phyloP scores from a whole-genome alignment of 2,329 filamentous ascomycete genomes.

The Stemphylium beticola region DNA sequence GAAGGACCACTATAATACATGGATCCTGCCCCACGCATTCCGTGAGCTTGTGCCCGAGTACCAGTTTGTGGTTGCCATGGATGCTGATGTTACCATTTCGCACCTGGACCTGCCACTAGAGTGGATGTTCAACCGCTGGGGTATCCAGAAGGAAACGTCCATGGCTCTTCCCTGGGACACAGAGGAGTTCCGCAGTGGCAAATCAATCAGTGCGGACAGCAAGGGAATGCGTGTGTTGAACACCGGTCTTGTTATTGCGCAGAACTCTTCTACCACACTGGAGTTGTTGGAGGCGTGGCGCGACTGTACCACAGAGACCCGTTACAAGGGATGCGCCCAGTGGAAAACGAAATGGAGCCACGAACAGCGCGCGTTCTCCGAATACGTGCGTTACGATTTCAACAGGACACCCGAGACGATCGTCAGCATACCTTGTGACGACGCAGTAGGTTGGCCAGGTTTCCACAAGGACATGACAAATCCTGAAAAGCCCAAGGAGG shows the following conservation, averaged over 20 bases:
- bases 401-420: slow-evolving; percentile 32
- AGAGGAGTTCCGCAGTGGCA: slow-evolving; percentile 11
- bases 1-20: slow-evolving; percentile 48
- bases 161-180: slow-evolving; percentile 52
- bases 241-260: slow-evolving; percentile 50
- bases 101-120: slow-evolving; percentile 55
- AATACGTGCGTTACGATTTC: slow-evolving; percentile 45
- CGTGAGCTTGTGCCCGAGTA: slow-evolving; percentile 50
- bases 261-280: slow-evolving; percentile 32
- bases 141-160: slow-evolving; percentile 48
- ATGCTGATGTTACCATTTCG: slow-evolving; percentile 53
- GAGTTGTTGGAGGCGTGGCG: slow-evolving; percentile 42
- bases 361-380: slow-evolving; percentile 44
- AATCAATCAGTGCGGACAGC: slow-evolving; percentile 43
- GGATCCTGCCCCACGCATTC: slow-evolving; percentile 53
- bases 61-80: slow-evolving; percentile 54
- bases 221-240: slow-evolving; percentile 47
- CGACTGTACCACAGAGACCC: slow-evolving; percentile 34
- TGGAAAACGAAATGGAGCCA: slow-evolving; percentile 41
- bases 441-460: slow-evolving; percentile 44
- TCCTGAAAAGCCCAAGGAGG: slow-evolving; percentile 8
- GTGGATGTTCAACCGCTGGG: slow-evolving; percentile 58
- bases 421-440: slow-evolving; percentile 42
- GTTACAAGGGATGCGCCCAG: slow-evolving; percentile 33
- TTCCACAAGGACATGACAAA: slow-evolving; percentile 22